Conservation (phyloP, 768 basidiomycete species). For the Tulasnella sp. region DNA sequence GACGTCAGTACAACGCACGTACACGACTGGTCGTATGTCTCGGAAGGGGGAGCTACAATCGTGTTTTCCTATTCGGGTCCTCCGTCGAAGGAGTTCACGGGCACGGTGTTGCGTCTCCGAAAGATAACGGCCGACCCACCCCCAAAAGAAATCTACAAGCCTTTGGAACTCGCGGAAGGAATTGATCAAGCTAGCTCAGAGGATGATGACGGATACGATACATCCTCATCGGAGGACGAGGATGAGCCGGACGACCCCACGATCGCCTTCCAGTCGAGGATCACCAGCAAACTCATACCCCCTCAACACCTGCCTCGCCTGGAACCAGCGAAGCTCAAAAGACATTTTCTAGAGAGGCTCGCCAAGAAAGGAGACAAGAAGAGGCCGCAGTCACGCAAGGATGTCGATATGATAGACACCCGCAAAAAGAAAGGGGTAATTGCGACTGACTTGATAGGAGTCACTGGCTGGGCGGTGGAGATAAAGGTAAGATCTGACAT, state of each 20-base stretch:
- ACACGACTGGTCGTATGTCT: conserved; percentile 67
- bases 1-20: not conserved
- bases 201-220: conserved; percentile 14
- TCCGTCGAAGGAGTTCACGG: conserved; percentile 37
- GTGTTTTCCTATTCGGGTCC: conserved; percentile 74
- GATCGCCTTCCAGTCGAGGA: conserved; percentile 46
- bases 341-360: conserved; percentile 51
- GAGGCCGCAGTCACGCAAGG: conserved; percentile 47
- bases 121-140: conserved; percentile 32
- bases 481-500: conserved; percentile 57
- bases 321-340: conserved; percentile 34
- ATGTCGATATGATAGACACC: conserved; percentile 48
- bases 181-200: conserved; percentile 23
- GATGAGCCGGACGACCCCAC: conserved; percentile 32
- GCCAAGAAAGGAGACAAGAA: conserved; percentile 32
- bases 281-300: conserved; percentile 58
- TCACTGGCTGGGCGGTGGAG: conserved; percentile 56
- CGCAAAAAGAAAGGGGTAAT: conserved; percentile 47
- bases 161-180: not conserved
- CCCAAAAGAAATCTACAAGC: conserved; percentile 5
- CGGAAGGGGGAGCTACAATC: conserved; percentile 87
- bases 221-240: conserved; percentile 20
- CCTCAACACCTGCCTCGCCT: conserved; percentile 45
- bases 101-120: conserved; percentile 64
- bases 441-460: conserved; percentile 69